A percentile compares a stretch with the other conserved stretches of the same genome.
Conservation (phyloP, 23 red algal species). For the Gracilariopsis chorda region DNA sequence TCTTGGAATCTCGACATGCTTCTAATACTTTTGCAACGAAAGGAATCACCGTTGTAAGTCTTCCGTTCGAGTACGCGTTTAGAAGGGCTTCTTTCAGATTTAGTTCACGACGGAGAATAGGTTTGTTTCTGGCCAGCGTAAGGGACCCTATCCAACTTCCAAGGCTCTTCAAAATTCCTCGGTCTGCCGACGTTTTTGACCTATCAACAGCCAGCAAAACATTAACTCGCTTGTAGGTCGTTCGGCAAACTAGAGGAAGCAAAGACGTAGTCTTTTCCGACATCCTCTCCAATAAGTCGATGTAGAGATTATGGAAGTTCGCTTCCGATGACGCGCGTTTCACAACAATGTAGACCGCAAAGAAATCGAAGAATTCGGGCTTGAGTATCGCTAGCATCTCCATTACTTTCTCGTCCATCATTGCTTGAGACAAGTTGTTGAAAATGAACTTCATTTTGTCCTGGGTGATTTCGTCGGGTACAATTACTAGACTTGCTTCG, state of each 20-base stretch:
- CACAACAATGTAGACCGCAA: conserved; percentile 94
- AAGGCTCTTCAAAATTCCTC: conserved; percentile 86
- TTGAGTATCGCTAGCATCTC: conserved; percentile 68
- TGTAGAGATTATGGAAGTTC: conserved; percentile 90
- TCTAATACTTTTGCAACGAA: conserved; percentile 92
- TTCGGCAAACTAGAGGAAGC: conserved; percentile 62
- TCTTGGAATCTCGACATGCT: conserved; percentile 44
- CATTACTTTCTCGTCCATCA: conserved; percentile 82
- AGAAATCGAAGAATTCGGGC: conserved; percentile 51
- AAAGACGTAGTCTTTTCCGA: conserved; percentile 31
- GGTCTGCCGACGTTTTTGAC: conserved; percentile 75
- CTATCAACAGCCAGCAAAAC: conserved; percentile 74
- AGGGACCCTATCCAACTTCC: conserved; percentile 94
- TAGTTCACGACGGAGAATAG: conserved; percentile 74
- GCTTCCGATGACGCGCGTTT: conserved; percentile 91
- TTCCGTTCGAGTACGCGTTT: conserved; percentile 79
- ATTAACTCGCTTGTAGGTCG: conserved; percentile 80
- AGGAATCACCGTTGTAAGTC: conserved; percentile 88
- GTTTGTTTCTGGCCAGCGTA: conserved; percentile 89
- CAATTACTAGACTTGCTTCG: conserved; percentile 28
- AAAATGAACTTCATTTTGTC: conserved; percentile 98
- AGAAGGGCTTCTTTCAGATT: conserved; percentile 90
- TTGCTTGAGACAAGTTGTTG: conserved; percentile 86
- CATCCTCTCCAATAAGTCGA: conserved; percentile 74
- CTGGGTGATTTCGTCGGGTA: conserved; percentile 73